These are phyloP conservation scores for Sordariomycetes sp. DNA, from an alignment of 2,329 filamentous ascomycete species.

Conservation along the genomic window DNA sequence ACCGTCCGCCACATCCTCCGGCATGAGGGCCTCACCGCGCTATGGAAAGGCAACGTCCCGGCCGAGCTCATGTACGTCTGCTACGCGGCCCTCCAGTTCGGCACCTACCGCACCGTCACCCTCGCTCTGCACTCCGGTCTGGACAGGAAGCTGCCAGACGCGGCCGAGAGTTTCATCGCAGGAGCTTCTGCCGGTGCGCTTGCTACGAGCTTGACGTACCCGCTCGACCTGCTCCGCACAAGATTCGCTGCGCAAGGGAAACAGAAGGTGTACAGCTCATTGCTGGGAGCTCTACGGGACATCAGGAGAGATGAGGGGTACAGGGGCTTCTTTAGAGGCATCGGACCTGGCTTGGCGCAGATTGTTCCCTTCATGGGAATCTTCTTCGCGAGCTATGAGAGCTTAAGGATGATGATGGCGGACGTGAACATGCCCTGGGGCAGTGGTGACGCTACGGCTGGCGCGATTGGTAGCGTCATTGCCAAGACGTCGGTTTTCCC, in stretches of 20 bases:
- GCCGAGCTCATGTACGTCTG: conserved; percentile 90
- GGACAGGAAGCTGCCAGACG: conserved; percentile 42
- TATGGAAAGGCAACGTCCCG: conserved; percentile 98
- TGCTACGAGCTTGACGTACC: conserved; percentile 81
- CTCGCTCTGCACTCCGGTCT: conserved; percentile 49
- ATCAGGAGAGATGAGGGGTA: conserved; percentile 70
- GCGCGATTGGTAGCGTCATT: conserved; percentile 67
- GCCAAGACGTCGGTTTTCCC: conserved; percentile 91
- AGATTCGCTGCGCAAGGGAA: conserved; percentile 92
- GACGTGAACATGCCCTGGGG: conserved; percentile 55
- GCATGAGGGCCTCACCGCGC: conserved; percentile 72
- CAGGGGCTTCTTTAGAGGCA: conserved; percentile 78
- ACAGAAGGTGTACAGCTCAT: conserved; percentile 66
- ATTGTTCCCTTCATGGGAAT: conserved; percentile 96
- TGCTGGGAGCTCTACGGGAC: conserved; percentile 58
- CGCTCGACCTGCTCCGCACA: conserved; percentile 84
- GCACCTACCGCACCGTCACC: conserved; percentile 70
- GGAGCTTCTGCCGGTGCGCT: conserved; percentile 76
- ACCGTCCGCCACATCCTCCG: conserved; percentile 69
- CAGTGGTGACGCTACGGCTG: conserved; percentile 74
- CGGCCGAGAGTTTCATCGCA: conserved; percentile 72
- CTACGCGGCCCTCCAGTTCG: conserved; percentile 87
- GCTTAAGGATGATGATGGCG: conserved; percentile 52
- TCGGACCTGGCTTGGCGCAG: conserved; percentile 72
- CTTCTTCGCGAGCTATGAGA: conserved; percentile 88